Base-by-base conservation (phyloP, 2,329 filamentous ascomycete genomes). In the Microdochium trichocladiopsis region DNA sequence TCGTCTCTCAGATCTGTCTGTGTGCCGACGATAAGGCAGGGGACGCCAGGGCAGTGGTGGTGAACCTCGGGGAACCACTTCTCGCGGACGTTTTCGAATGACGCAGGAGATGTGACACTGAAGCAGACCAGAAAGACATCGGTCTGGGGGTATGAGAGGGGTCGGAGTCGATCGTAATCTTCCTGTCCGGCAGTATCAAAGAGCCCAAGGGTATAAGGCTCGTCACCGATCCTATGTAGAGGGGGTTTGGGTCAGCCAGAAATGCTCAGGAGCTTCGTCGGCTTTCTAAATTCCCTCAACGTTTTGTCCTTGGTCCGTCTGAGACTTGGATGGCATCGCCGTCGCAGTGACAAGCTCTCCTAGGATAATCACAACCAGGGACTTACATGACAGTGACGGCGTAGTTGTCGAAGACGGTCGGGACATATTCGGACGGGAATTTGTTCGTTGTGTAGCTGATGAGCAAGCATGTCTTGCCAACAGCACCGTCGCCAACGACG, bases 391-490 rank as follows among this genome's bases (percentile, higher is more conserved):
- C 94, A 60, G 94, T 99, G 70, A 99, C 94, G 53, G 94, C 94
- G 82, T 99, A 99, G 76, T 99, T 99, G 74, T 99, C 94, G 73
- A 99, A 99, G 58, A 99, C 94, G 25, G 94, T 99, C 50, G 94
- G 94, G 54, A 99, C 94, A 72, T 99, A 99, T 92, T 99, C 94
- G 65, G 92, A 96, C 33, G 94, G 94, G 72, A 99, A 99, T 67
- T 97, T 97, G 82, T 99, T 99, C 59, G 94, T 99, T 59, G 94
- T 99, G 76, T 99, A 99, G 71, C 90, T 95, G 77, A 99, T 99
- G 69, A 99, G 84, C 59, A 99, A 84, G 76, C 94, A 99, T 61
- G 94, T 99, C 82, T 99, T 99, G 72, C 94, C 94, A 63, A 99
- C 94, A 60, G 94, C 94, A 92, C 94, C 94, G 74, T 99, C 94